A percentile compares a stretch with the other conserved stretches of the same genome.
phyloP scores from a whole-genome alignment of 176 grass and related monocot species.

The Musa itinerans region DNA sequence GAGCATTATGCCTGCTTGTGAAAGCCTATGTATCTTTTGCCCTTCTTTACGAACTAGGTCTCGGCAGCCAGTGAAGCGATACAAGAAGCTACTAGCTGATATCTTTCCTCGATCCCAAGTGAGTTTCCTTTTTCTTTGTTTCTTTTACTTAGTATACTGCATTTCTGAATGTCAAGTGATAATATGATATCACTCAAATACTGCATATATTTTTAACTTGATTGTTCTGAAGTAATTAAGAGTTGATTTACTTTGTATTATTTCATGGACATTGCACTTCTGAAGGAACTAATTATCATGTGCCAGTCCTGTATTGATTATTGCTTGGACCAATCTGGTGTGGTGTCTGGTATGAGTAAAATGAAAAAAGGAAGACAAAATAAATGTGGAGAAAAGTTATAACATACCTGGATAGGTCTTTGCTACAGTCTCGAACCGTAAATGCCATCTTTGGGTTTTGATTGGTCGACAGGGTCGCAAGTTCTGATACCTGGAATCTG shows the following conservation, averaged over 20 bases:
- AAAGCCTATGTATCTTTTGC: slow-evolving; percentile 9
- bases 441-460: too few relatives aligned
- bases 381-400: too few relatives aligned
- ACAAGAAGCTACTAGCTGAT: slow-evolving; percentile 18
- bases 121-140: neutral
- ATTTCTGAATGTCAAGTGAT: neutral
- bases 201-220: neutral
- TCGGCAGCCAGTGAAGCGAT: slow-evolving; percentile 21
- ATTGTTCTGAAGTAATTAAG: neutral
- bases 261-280: neutral
- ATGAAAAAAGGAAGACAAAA: too few relatives aligned
- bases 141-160: neutral
- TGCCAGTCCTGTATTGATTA: neutral
- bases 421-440: too few relatives aligned
- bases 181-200: neutral
- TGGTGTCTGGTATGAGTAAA: too few relatives aligned
- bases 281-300: neutral
- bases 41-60: slow-evolving; percentile 20
- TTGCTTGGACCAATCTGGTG: too few relatives aligned
- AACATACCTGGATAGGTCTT: too few relatives aligned
- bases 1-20: slow-evolving; percentile 16
- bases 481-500: too few relatives aligned
- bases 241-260: neutral
- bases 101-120: slow-evolving; percentile 24
- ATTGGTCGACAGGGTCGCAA: too few relatives aligned